These are phyloP conservation scores for Zostera marina DNA, from an alignment of 116 monocot species.

Conservation along the genomic window DNA sequence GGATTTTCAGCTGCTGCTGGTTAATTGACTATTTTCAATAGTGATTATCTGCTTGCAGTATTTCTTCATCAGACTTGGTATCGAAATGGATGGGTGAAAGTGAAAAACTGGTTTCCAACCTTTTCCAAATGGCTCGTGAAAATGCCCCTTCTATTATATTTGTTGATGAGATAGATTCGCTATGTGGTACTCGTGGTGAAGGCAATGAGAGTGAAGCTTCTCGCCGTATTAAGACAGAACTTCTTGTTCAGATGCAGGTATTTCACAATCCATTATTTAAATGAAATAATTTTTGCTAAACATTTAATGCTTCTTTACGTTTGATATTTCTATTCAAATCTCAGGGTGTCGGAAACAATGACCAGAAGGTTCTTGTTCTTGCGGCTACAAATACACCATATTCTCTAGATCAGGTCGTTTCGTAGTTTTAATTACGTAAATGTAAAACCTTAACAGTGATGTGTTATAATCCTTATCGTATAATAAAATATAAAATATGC, in stretches of 20 bases:
- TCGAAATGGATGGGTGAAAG: constrained; percentile 99
- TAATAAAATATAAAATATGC: constrained; percentile 1
- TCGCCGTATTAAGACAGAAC: constrained; percentile 95
- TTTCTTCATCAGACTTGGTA: constrained; percentile 95
- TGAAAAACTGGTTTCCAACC: constrained; percentile 96
- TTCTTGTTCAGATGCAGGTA: constrained; percentile 99
- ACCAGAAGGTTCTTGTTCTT: constrained; percentile 95
- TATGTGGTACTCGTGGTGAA: constrained; percentile 93
- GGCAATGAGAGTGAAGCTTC: constrained; percentile 99
- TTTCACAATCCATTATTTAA: background rate
- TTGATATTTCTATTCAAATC: constrained; percentile 5
- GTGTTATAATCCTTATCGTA: background rate
- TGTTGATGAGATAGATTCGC: constrained; percentile 97
- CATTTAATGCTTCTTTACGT: background rate
- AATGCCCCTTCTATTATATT: constrained; percentile 99
- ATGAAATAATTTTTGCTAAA: background rate
- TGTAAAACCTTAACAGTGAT: too few species aligned
- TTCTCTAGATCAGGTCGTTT: constrained; percentile 81
- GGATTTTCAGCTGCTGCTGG: constrained; percentile 7
- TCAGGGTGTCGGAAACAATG: constrained; percentile 98
- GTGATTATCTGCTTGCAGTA: constrained; percentile 52
- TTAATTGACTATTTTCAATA: constrained; percentile 11
- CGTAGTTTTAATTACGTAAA: background rate
- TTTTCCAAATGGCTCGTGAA: constrained; percentile 99
- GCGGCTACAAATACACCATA: constrained; percentile 99